Evolutionary conservation across 2,329 filamentous ascomycete species (phyloP).

Genomic region (Hortaea werneckii): DNA sequence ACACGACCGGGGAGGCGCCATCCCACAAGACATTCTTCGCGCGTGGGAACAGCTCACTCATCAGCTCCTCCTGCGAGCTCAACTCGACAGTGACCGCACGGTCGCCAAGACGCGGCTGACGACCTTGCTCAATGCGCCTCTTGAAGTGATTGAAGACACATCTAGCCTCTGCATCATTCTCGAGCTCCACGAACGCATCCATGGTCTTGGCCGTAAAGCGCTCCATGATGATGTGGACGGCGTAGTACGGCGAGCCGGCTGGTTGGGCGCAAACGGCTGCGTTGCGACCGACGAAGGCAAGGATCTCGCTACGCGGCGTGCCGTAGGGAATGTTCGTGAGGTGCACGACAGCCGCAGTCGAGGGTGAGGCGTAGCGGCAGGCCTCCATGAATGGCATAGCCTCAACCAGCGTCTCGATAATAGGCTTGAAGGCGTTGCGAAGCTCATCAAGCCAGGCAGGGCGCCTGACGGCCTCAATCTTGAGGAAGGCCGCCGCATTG

Average conservation of each 20-base stretch:
- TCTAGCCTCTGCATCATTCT: constrained; percentile 28
- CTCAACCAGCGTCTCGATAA: constrained; percentile 17
- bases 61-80: constrained; percentile 39
- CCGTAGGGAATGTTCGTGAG: constrained; percentile 40
- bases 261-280: constrained; percentile 29
- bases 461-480: neutral
- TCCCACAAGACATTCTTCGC: constrained; percentile 42
- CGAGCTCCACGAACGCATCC: constrained; percentile 43
- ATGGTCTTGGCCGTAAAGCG: constrained; percentile 47
- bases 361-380: constrained; percentile 26
- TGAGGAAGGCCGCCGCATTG: constrained; percentile 6
- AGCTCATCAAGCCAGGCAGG: constrained; percentile 3
- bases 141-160: constrained; percentile 29
- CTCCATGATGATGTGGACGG: constrained; percentile 50
- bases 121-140: constrained; percentile 26
- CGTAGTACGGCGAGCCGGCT: constrained; percentile 27
- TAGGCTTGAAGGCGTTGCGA: constrained; percentile 9
- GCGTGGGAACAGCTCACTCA: constrained; percentile 41
- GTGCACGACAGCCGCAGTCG: constrained; percentile 17
- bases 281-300: constrained; percentile 36
- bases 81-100: constrained; percentile 37
- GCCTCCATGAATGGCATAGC: constrained; percentile 21
- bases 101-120: constrained; percentile 36
- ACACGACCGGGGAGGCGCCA: constrained; percentile 25
- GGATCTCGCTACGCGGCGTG: constrained; percentile 40